Conservation (phyloP, 192 early-diverging fungal species). For the Backusella parvicylindrica region DNA sequence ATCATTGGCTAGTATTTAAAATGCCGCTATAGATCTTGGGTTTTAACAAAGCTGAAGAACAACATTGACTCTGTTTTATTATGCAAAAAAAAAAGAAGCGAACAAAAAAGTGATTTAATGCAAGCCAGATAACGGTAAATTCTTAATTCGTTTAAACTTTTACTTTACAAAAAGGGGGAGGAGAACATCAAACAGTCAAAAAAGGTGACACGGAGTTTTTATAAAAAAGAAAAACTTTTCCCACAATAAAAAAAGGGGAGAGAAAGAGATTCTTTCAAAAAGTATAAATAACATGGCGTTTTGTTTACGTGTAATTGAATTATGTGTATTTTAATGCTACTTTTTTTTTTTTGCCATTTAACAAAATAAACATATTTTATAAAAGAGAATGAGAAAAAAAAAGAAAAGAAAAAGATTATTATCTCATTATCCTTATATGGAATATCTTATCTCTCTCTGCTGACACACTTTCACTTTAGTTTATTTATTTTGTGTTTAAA, state of each 20-base stretch:
- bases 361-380: background rate
- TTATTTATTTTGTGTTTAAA: background rate
- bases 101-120: background rate
- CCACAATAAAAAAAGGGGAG: background rate
- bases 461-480: slow-evolving; percentile 6
- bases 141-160: background rate
- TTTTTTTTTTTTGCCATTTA: background rate
- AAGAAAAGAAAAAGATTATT: background rate
- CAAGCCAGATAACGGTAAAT: background rate
- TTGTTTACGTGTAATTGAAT: background rate
- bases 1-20: background rate
- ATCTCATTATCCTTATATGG: background rate
- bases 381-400: slow-evolving; percentile 2
- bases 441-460: slow-evolving; percentile 4
- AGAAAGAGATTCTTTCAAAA: background rate
- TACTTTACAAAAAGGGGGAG: background rate
- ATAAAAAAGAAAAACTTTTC: background rate
- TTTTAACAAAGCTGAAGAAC: background rate
- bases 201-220: background rate
- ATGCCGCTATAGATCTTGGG: background rate
- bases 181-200: background rate
- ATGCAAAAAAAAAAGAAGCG: background rate
- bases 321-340: too few relatives aligned
- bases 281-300: background rate
- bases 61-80: background rate